Evolutionary conservation across 345 rosid species (phyloP), one percentile per base, ranked within the genome.

Genomic region (Aquilaria sinensis): DNA sequence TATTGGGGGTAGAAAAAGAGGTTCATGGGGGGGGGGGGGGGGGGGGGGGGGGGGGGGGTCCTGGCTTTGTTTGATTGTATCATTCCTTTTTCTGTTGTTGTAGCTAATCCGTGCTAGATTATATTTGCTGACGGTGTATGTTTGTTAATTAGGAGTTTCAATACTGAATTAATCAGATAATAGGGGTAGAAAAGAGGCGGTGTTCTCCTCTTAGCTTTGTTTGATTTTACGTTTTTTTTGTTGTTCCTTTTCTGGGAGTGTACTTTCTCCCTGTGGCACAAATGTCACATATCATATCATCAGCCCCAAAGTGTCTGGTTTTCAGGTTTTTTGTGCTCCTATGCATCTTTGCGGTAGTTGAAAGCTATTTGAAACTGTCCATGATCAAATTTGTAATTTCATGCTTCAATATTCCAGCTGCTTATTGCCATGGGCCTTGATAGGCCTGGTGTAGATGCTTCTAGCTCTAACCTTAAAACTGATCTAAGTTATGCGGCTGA

Each of bases 381-480:
- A 31, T 29, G 46, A 49, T 4, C 62, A 58, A 29, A 51, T 12
- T 30, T 34, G 62, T 56, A 32, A 3, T 45, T 64, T 43, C 67
- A 60, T 51, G 65, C 46, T 51, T 61, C 56, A 13, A 6, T 11
- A 41, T 66, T 70, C 56, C 70, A 91, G 96, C 63, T 77, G 56
- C 75, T 74, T 68, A 67, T 81, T 61, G 71, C 69, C 43, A 75
- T 77, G 86, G 74, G 84, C 52, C 67, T 81, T 62, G 84, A 81
- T 61, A 86, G 73, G 57, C 78, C 57, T 2, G 74, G 69, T 58
- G 51, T 68, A 1, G 77, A 75, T 14, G 34, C 77, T 66, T 33
- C 76, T 16, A 61, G 61, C 11, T 67, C 81, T 10, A 64, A 69
- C 58, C 72, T 54, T 66, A 72, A 49, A 59, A 66, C 70, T 58